Evolutionary conservation across 768 basidiomycete genomes (phyloP).

Genomic region (Podaxis carcinomalis): DNA sequence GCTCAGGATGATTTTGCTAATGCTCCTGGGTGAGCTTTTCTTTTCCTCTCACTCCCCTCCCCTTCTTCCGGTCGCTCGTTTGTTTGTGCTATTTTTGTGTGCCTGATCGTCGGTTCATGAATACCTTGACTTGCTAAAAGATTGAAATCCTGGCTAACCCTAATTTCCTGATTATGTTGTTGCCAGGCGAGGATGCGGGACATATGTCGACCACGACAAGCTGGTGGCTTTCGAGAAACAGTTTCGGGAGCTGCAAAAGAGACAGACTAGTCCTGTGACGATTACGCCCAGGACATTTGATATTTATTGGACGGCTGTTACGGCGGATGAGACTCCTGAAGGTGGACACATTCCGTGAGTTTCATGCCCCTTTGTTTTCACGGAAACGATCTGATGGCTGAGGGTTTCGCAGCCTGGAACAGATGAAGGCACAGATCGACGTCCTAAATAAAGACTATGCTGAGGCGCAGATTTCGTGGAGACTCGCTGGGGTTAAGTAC

Average conservation of each 20-base stretch:
- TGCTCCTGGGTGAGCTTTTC: not conserved
- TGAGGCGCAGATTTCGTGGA: conserved; percentile 30
- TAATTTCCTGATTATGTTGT: not conserved
- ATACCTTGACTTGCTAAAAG: not conserved
- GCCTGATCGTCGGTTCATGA: not conserved
- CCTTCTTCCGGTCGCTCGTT: not conserved
- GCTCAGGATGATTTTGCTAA: not conserved
- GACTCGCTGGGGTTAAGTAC: conserved; percentile 29
- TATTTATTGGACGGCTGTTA: conserved; percentile 29
- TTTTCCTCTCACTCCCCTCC: not conserved
- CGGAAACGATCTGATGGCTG: not conserved
- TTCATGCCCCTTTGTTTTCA: not conserved
- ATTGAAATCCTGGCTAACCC: not conserved
- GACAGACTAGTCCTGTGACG: not conserved
- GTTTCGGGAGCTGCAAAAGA: not conserved
- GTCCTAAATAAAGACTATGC: conserved; percentile 38
- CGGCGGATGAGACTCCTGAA: conserved; percentile 23
- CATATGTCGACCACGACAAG: conserved; percentile 17
- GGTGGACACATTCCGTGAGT: conserved; percentile 39
- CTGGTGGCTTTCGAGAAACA: not conserved
- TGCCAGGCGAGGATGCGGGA: conserved; percentile 17
- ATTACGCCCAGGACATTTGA: conserved; percentile 17
- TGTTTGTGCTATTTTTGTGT: not conserved
- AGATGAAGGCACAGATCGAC: conserved; percentile 35
- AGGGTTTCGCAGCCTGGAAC: conserved; percentile 21